A percentile compares a stretch with the other conserved stretches of the same genome.
phyloP scores from a whole-genome alignment of 306 rosid species.

The Senna tora region DNA sequence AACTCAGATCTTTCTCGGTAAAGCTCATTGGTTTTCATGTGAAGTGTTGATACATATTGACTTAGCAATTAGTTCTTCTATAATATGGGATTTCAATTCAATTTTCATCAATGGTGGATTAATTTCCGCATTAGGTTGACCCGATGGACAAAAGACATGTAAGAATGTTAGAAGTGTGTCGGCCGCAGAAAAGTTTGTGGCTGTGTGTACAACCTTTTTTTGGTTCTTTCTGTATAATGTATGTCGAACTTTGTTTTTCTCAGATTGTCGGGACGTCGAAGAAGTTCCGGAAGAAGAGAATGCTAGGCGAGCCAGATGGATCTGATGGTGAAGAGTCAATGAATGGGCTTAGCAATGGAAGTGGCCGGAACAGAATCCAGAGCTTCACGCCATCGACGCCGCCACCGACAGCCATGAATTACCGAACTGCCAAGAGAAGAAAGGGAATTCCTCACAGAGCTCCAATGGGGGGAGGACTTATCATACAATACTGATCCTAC shows the following conservation, averaged over 20 bases:
- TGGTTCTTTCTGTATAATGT: conserved; percentile 35
- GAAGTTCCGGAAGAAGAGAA: conserved; percentile 50
- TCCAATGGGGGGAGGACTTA: conserved; percentile 74
- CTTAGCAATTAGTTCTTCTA: too few relatives aligned
- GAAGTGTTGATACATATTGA: too few relatives aligned
- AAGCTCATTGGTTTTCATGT: too few relatives aligned
- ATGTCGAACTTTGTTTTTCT: conserved; percentile 28
- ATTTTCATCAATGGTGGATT: too few relatives aligned
- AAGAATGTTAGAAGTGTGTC: neutral
- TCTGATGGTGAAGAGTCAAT: conserved; percentile 62
- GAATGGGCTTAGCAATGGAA: conserved; percentile 45
- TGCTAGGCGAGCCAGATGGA: conserved; percentile 40
- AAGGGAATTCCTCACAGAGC: conserved; percentile 73
- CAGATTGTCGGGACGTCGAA: conserved; percentile 70
- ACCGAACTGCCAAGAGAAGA: conserved; percentile 63
- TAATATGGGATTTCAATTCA: too few relatives aligned
- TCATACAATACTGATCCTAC: conserved; percentile 51
- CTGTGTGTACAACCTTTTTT: neutral
- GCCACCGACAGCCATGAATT: conserved; percentile 57
- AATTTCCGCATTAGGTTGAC: too few relatives aligned
- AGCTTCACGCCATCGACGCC: conserved; percentile 78
- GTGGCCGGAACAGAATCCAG: conserved; percentile 43
- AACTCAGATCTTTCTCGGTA: too few relatives aligned
- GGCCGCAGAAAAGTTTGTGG: neutral
- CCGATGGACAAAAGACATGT: neutral